Evolutionary conservation across 176 grass and related monocot species (phyloP).

Genomic region (Bromus sterilis): DNA sequence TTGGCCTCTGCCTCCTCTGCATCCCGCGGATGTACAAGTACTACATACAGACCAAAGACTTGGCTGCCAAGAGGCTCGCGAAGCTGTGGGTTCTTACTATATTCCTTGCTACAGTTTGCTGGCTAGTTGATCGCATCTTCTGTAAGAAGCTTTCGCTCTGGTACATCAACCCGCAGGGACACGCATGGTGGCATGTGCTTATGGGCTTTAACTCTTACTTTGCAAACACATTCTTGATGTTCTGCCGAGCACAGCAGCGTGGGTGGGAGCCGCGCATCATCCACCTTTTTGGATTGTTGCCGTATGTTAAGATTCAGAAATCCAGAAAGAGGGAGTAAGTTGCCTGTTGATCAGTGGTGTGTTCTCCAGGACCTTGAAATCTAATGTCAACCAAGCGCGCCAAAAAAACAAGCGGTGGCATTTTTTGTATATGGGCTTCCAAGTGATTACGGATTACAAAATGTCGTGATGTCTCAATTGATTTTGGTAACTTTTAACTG

Average conservation of each 20-base stretch:
- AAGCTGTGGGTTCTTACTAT: constrained; percentile 68
- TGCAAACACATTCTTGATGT: constrained; percentile 89
- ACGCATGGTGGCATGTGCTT: constrained; percentile 87
- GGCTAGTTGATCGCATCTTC: constrained; percentile 63
- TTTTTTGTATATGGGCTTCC: constrained; percentile 50
- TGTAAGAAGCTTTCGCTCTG: constrained; percentile 72
- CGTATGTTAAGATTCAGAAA: constrained; percentile 78
- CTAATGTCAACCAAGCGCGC: constrained; percentile 2
- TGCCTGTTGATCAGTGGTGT: not conserved
- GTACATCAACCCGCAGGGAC: constrained; percentile 82
- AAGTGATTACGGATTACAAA: constrained; percentile 48
- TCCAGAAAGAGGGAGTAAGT: constrained; percentile 63
- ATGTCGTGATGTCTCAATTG: constrained; percentile 38
- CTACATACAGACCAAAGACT: constrained; percentile 80
- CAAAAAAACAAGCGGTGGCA: constrained; percentile 21
- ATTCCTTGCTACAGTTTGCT: constrained; percentile 48
- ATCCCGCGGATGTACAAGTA: constrained; percentile 95
- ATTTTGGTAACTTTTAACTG: constrained; percentile 56
- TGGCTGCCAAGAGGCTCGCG: constrained; percentile 60
- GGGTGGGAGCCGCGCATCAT: constrained; percentile 56
- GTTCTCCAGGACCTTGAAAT: constrained; percentile 20
- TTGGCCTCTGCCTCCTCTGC: constrained; percentile 72
- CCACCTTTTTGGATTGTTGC: constrained; percentile 55
- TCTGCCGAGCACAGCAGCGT: constrained; percentile 74
- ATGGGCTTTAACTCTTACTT: constrained; percentile 89